Evolutionary conservation across 179 eudicot species (phyloP), one percentile per base, ranked within the genome.

Genomic region (Patellifolia procumbens): DNA sequence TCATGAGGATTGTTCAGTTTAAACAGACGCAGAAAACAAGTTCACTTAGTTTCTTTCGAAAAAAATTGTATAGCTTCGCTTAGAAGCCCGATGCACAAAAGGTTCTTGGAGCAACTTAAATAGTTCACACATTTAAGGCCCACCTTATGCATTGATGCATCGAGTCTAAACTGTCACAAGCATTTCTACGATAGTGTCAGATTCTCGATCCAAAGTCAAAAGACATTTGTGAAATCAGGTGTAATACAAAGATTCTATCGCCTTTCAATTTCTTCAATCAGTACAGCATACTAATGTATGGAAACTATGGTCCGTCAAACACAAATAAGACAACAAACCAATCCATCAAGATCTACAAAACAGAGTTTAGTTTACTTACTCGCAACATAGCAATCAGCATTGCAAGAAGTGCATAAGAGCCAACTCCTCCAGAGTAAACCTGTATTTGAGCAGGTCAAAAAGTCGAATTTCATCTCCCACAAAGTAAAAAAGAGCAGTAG

Each of bases 391-490:
- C 97, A 80, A 95, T 91, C 81, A 95, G 92, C 99, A 95, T 95
- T 34, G 90, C 86, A 75, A 95, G 92, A 74, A 95, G 98, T 28
- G 98, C 99, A 82, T 93, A 95, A 5, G 99, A 95, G 24, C 99
- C 99, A 74, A 95, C 81, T 70, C 99, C 99, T 72, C 99, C 99
- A 24, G 97, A 88, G 71, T 95, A 91, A 37, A 93, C 98, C 98
- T 93, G 76, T 13, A 34, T 35, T 45, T 49, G 35, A 72, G 48
- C 64, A 60, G 24, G 76, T 39, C 15, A 29, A 42, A 24, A 73
- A 35, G 37, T 16, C 35, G 8, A 70, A 62, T 1, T 55, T 55
- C 64, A n/a, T 24, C 64, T 26, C 67, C 61, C 39, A 64, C 61
- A 32, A 74, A 43, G 7, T 22, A 35, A 59, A 66, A 52, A 55